Evolutionary conservation across 2,329 filamentous ascomycete genomes (phyloP), one percentile per base, ranked within the genome.

Genomic region (Magnaporthales sp.): DNA sequence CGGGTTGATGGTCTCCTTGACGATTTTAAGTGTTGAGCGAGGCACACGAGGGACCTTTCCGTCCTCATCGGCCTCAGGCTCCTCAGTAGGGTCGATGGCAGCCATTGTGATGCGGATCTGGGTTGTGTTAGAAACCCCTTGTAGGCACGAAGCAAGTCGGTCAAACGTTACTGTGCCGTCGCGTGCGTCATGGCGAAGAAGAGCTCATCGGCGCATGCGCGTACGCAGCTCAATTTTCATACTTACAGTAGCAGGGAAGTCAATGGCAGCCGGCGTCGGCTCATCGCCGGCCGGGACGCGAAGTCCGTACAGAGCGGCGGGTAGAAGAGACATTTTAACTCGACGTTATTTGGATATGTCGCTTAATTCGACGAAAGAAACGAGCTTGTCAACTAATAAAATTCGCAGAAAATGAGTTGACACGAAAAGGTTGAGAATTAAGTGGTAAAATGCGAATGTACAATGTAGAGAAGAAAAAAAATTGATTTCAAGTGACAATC

Each of bases 31-130:
- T 65, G 95, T 99, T 66, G 95, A 91, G 73, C 93, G 91, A 73
- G 89, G 86, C 69, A 88, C 79, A 67, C 80, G 78, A 73, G 86
- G 86, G 68, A 86, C 79, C 74, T 89, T 87, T 73, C 83, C 84
- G 65, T 85, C 84, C 67, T 84, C 83, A 71, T 89, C 88, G 68
- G 83, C 83, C 77, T 92, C 85, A 46, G 89, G 85, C 72, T 87
- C 84, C 73, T 91, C 91, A 74, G 87, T 92, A 67, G 95, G 95
- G 77, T 99, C 94, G 77, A 99, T 90, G 71, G 95, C 95, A 74
- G 96, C 95, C 95, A 99, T 99, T 74, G 93, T 98, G 76, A 99
- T 92, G 77, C 92, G 92, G 82, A 97, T 96, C 93, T 97, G 74
- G 9, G 2, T 15, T n/a, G 54, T 19, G 66, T 65, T 65, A 67